Conservation (phyloP, 2,329 filamentous ascomycete species). For the Simplicillium sp. region DNA sequence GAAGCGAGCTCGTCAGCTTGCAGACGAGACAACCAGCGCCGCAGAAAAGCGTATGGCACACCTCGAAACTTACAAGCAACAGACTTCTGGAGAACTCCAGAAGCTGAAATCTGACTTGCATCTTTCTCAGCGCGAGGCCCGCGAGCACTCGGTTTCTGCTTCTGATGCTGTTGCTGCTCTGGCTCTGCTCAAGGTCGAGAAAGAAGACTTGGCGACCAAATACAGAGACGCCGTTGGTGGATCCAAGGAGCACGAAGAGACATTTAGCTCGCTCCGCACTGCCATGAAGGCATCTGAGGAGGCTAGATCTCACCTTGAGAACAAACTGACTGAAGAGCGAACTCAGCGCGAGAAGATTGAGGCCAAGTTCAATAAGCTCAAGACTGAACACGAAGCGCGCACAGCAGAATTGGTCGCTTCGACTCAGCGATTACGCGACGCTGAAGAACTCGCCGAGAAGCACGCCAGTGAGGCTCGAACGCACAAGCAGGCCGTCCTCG, state of each 20-base stretch:
- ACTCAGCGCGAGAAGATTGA: conserved; percentile 66
- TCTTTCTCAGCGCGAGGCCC: conserved; percentile 62
- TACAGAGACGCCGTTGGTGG: conserved; percentile 58
- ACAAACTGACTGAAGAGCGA: conserved; percentile 76
- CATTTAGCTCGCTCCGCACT: conserved; percentile 65
- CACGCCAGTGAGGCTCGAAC: conserved; percentile 80
- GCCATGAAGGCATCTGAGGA: conserved; percentile 73
- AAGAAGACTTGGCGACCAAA: conserved; percentile 62
- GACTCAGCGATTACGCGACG: conserved; percentile 67
- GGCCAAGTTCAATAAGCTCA: conserved; percentile 64
- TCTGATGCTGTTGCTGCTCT: conserved; percentile 68
- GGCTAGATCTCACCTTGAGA: conserved; percentile 67
- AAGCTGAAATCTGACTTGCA: conserved; percentile 79
- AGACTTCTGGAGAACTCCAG: conserved; percentile 76
- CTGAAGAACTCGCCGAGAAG: conserved; percentile 80
- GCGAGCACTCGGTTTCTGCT: conserved; percentile 71
- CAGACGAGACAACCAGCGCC: conserved; percentile 78
- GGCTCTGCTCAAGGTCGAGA: conserved; percentile 76
- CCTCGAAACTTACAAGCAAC: conserved; percentile 74
- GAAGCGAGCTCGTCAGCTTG: conserved; percentile 68
- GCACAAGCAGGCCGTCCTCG: conserved; percentile 73
- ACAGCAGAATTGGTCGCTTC: conserved; percentile 68
- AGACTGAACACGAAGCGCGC: conserved; percentile 72
- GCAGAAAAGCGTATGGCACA: conserved; percentile 77
- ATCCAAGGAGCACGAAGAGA: conserved; percentile 58